phyloP scores from a whole-genome alignment of 2,329 filamentous ascomycete species.

The Myriosclerotinia curreyana region DNA sequence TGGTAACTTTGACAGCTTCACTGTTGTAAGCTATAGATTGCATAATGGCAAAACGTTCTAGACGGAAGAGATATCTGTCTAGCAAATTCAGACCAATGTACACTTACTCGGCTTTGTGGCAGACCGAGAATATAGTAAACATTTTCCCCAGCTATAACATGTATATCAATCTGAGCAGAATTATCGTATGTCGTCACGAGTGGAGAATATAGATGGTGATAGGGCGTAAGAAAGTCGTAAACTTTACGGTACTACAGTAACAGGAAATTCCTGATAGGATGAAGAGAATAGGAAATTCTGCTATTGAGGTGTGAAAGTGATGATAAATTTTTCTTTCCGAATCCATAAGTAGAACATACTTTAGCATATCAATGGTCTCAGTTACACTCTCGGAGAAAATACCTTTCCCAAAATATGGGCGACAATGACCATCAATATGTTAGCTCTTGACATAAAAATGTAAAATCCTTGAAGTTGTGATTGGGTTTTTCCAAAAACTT shows the following conservation, averaged over 20 bases:
- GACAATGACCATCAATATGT: not conserved
- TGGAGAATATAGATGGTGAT: not conserved
- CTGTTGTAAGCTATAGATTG: not conserved
- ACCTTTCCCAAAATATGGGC: not conserved
- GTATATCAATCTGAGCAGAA: not conserved
- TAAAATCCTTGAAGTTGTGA: not conserved
- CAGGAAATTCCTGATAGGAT: too few relatives aligned
- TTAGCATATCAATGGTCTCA: not conserved
- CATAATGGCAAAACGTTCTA: not conserved
- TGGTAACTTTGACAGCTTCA: not conserved
- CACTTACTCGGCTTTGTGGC: not conserved
- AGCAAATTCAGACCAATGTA: not conserved
- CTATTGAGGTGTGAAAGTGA: too few relatives aligned
- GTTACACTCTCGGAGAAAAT: not conserved
- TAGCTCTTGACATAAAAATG: not conserved
- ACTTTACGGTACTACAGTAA: too few relatives aligned
- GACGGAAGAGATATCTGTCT: not conserved
- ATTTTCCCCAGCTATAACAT: too few relatives aligned
- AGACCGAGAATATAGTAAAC: not conserved
- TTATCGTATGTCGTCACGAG: slow-evolving; percentile 6
- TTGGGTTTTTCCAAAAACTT: not conserved
- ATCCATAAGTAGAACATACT: not conserved
- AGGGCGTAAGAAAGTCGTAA: too few relatives aligned
- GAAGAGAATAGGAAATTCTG: too few relatives aligned
- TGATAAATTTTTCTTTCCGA: not conserved